Evolutionary conservation across 2,329 filamentous ascomycete species (phyloP).

Genomic region (Sarocladiaceae sp.): DNA sequence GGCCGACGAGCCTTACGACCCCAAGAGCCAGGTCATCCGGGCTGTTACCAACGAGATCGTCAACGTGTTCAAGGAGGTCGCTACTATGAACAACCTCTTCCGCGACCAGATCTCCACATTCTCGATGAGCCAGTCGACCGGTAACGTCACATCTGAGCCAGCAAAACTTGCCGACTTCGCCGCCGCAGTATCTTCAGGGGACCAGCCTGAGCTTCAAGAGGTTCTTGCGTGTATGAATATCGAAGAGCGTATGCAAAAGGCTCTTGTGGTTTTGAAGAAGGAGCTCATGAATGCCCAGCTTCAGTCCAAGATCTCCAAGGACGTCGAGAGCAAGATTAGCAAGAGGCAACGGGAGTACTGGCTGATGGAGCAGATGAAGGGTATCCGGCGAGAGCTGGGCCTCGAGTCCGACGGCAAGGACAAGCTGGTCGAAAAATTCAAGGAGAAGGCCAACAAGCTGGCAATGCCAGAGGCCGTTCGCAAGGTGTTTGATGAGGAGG

Average conservation of each 20-base stretch:
- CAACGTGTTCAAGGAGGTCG: conserved; percentile 97
- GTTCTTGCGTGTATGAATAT: conserved; percentile 86
- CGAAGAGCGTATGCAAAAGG: conserved; percentile 88
- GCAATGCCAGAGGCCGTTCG: conserved; percentile 96
- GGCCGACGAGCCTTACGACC: conserved; percentile 81
- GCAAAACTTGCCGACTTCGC: conserved; percentile 96
- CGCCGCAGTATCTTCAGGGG: conserved; percentile 91
- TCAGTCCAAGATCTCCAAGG: conserved; percentile 95
- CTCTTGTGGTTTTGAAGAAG: conserved; percentile 89
- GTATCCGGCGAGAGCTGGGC: conserved; percentile 89
- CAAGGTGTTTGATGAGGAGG: conserved; percentile 97
- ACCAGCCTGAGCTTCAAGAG: conserved; percentile 87
- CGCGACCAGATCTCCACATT: conserved; percentile 97
- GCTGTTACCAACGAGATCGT: conserved; percentile 97
- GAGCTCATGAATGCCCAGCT: conserved; percentile 97
- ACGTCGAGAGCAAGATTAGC: conserved; percentile 95
- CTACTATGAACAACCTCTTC: conserved; percentile 89
- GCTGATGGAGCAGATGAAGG: conserved; percentile 99
- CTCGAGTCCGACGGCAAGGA: conserved; percentile 98
- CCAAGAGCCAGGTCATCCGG: conserved; percentile 82
- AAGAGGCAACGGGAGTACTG: conserved; percentile 97
- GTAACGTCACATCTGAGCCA: conserved; percentile 92
- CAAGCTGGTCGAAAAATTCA: conserved; percentile 95
- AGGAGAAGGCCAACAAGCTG: conserved; percentile 87
- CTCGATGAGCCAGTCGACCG: conserved; percentile 89